Conservation (phyloP, 2,329 filamentous ascomycete genomes). For the Elsinoe perseae region DNA sequence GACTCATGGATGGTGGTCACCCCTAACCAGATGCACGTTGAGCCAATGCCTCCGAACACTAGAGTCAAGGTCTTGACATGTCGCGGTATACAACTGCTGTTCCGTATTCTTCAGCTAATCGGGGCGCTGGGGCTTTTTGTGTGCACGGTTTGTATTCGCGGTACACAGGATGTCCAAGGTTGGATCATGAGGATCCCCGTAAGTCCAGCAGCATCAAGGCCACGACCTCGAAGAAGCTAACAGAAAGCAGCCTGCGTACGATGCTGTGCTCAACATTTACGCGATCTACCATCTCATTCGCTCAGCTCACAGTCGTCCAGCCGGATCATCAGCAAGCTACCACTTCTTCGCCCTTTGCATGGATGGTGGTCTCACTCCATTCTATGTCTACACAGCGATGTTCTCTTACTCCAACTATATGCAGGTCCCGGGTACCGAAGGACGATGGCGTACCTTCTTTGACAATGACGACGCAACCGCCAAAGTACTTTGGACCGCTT, state of each 20-base stretch:
- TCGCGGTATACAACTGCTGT: conserved; percentile 59
- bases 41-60: conserved; percentile 59
- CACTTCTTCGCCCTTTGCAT: conserved; percentile 72
- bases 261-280: conserved; percentile 64
- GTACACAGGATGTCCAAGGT: conserved; percentile 54
- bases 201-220: conserved; percentile 31
- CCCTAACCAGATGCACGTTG: conserved; percentile 53
- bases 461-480: conserved; percentile 46
- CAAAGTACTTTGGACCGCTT: conserved; percentile 56
- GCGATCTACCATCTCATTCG: conserved; percentile 72
- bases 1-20: conserved; percentile 63
- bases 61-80: conserved; percentile 64
- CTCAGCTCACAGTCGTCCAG: conserved; percentile 61
- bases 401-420: conserved; percentile 47
- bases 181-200: conserved; percentile 75
- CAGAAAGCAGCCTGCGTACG: conserved; percentile 60
- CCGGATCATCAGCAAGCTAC: conserved; percentile 78
- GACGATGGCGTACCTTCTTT: conserved; percentile 64
- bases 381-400: conserved; percentile 54
- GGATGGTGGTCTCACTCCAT: conserved; percentile 59
- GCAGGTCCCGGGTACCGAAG: conserved; percentile 36
- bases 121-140: conserved; percentile 64
- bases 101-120: conserved; percentile 60
- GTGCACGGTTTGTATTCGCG: conserved; percentile 68
- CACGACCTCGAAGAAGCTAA: not conserved